phyloP scores from a whole-genome alignment of 768 basidiomycete species.

The Pleurotus platypus region DNA sequence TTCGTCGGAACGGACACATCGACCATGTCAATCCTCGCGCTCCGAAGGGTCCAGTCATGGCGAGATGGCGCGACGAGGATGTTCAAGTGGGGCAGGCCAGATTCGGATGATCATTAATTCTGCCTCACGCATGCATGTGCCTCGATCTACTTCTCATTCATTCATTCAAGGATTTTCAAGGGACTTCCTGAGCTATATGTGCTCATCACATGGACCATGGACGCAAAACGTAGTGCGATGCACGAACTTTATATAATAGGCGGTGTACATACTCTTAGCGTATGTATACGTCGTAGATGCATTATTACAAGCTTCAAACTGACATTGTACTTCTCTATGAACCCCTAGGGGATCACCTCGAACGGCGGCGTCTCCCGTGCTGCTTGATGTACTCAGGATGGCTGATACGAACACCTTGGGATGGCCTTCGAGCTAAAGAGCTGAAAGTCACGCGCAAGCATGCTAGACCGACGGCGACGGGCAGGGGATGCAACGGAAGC shows the following conservation, averaged over 20 bases:
- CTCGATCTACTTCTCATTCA: neutral
- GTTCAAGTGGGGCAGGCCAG: conserved; percentile 56
- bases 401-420: too few species aligned
- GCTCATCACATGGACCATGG: neutral
- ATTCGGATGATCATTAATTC: conserved; percentile 50
- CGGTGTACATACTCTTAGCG: neutral
- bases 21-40: conserved; percentile 67
- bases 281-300: too few species aligned
- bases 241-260: neutral
- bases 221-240: conserved; percentile 5
- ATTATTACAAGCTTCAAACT: too few species aligned
- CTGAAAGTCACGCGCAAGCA: too few species aligned
- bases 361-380: too few species aligned
- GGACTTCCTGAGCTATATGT: too few species aligned
- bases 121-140: neutral
- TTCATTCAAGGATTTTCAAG: neutral
- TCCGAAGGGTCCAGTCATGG: conserved; percentile 69
- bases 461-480: too few species aligned
- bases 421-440: too few species aligned
- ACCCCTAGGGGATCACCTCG: too few species aligned
- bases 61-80: conserved; percentile 45
- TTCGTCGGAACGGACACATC: conserved; percentile 72
- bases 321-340: too few species aligned
- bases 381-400: too few species aligned
- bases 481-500: too few species aligned